Evolutionary conservation across 192 early-diverging fungal genomes (phyloP), one percentile per base, ranked within the genome.

Genomic region (Diversispora eburnea): DNA sequence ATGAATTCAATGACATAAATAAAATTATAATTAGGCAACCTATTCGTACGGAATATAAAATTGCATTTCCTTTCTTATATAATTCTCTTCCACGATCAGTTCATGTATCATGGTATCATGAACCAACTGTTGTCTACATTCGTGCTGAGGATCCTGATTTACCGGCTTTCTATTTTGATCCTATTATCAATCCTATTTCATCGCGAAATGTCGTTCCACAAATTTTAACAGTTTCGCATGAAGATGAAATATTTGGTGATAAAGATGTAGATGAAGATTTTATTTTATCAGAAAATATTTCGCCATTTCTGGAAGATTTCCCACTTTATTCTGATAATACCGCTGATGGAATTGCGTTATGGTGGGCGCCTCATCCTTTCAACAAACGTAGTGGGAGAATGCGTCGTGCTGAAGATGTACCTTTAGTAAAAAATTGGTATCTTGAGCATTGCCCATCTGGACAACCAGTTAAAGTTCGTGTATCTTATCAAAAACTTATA

Each of bases 1-100:
- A 98, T 82, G 98, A 99, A 80, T 99, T 99, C 83, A 99, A 99
- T 84, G 98, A 99, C 78, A 98, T 99, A 85, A 95, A 96, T 91
- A 99, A 99, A 83, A 95, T 99, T 74, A 99, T 99, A 70, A 97
- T 99, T 68, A 92, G 98, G 56, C 96, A 99, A 77, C 96, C 95
- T 22, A 92, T 99, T 70, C 91, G 98, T 60, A 97, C 98, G 54
- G 98, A 99, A 84, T 98, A 99, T 87, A 96, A 96, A 78, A 92
- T 99, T 49, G 98, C 98, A 3, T 99, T 97, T 82, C 98, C 98
- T 64, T 96, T 93, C 78, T 82, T 99, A 57, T 99, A 98, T 85
- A 99, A 99, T 84, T 97, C 94, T 20, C 84, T 95, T 13, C 96
- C 96, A 17, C 91, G 98, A 52, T 90, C 92, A 25, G 95, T 99